Conservation (phyloP, 148 eudicot species). For the Diospyros lotus region DNA sequence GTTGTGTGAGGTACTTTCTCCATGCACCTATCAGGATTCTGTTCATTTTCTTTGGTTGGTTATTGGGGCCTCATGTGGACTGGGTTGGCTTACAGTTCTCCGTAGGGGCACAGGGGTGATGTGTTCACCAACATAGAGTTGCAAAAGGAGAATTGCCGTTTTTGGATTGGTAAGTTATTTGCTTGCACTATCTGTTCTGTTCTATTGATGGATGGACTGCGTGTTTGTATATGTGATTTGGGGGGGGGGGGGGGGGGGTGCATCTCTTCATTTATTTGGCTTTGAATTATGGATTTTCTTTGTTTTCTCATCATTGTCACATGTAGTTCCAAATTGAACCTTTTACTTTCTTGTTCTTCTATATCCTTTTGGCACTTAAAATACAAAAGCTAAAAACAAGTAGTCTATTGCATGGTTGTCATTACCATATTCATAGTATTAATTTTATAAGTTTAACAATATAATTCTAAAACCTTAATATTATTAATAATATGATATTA, state of each 20-base stretch:
- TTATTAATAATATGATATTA: too few relatives aligned
- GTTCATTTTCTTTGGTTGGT: neutral
- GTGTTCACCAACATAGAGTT: neutral
- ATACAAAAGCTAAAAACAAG: too few relatives aligned
- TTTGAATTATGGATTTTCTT: neutral
- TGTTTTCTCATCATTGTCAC: too few relatives aligned
- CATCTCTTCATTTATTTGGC: neutral
- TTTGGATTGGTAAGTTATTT: neutral
- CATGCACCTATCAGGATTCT: neutral
- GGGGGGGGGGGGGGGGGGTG: neutral
- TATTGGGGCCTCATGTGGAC: neutral
- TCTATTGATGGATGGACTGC: neutral
- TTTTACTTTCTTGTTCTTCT: too few relatives aligned
- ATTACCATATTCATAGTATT: too few relatives aligned
- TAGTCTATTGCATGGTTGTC: too few relatives aligned
- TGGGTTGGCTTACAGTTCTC: neutral
- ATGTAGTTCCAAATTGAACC: too few relatives aligned
- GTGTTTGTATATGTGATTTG: neutral
- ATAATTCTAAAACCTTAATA: too few relatives aligned
- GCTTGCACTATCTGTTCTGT: neutral
- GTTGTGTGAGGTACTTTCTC: slow-evolving; percentile 6
- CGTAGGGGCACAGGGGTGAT: neutral
- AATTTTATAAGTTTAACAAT: too few relatives aligned
- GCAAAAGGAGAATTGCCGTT: neutral
- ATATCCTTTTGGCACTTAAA: too few relatives aligned